phyloP scores from a whole-genome alignment of 257 asterid genomes.

The Petunia axillaris region DNA sequence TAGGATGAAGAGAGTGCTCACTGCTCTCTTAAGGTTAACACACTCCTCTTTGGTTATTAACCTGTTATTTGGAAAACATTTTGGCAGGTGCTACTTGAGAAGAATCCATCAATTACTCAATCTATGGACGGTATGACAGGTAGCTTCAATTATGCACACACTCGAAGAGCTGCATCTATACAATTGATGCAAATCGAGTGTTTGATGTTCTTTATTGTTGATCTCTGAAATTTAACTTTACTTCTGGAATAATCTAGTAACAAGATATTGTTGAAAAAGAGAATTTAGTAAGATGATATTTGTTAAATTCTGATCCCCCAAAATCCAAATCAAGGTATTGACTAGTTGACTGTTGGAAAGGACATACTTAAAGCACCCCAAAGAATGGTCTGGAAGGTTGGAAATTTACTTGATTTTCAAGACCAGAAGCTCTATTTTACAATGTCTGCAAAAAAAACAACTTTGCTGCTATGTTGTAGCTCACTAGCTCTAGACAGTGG shows the following conservation, averaged over 20 bases:
- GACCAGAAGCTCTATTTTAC: neutral
- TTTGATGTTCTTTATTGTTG: neutral
- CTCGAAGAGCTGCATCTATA: neutral
- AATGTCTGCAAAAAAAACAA: neutral
- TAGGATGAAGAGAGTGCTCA: conserved; percentile 3
- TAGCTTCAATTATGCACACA: neutral
- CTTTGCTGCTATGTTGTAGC: neutral
- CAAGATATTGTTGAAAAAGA: conserved; percentile 3
- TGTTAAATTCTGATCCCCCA: conserved; percentile 11
- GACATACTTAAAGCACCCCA: neutral
- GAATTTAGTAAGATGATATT: neutral
- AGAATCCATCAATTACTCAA: conserved; percentile 68
- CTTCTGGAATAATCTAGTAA: neutral
- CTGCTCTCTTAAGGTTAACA: neutral
- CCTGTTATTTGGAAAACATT: neutral
- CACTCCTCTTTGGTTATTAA: neutral
- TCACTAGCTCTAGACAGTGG: neutral
- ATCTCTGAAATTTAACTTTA: neutral
- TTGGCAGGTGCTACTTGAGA: conserved; percentile 74
- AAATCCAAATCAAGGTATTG: neutral
- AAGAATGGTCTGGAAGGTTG: neutral
- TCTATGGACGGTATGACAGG: conserved; percentile 58
- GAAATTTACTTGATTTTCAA: neutral
- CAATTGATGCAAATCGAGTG: neutral
- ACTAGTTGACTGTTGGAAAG: conserved; percentile 11